phyloP scores from a whole-genome alignment of 2,329 filamentous ascomycete genomes.

The Malbranchea cinnamomea region DNA sequence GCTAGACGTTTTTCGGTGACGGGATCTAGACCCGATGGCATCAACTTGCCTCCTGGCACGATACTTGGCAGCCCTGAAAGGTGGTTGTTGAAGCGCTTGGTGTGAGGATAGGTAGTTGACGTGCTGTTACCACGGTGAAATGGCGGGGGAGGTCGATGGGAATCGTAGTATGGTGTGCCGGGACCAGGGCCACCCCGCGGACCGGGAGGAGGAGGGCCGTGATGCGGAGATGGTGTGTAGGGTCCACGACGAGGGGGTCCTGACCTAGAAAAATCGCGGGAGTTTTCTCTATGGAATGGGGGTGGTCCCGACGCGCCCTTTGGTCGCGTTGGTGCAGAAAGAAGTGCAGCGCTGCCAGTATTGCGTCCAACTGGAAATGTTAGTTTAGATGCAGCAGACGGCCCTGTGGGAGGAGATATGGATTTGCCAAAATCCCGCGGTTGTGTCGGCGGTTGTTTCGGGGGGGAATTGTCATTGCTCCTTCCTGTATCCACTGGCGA shows the following conservation, averaged over 20 bases:
- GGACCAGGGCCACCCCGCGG: slow-evolving; percentile 15
- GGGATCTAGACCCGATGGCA: slow-evolving; percentile 24
- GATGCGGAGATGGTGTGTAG: slow-evolving; percentile 13
- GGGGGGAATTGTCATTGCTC: slow-evolving; percentile 2
- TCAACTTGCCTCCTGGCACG: slow-evolving; percentile 27
- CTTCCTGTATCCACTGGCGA: too few relatives aligned
- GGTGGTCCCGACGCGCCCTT: slow-evolving; percentile 24
- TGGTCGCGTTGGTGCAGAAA: slow-evolving; percentile 33
- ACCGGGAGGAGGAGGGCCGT: slow-evolving; percentile 24
- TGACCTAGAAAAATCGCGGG: slow-evolving; percentile 19
- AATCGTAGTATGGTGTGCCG: slow-evolving; percentile 11
- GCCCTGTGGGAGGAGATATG: slow-evolving; percentile 22
- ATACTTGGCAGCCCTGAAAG: slow-evolving; percentile 25
- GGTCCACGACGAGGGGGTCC: slow-evolving; percentile 22
- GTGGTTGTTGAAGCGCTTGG: slow-evolving; percentile 25
- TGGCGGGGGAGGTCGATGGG: slow-evolving; percentile 20
- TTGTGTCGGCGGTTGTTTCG: slow-evolving; percentile 9
- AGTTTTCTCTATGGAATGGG: too few relatives aligned
- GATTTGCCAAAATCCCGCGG: slow-evolving; percentile 19
- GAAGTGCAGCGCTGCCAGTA: slow-evolving; percentile 23
- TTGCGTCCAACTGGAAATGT: slow-evolving; percentile 24
- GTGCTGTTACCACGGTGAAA: slow-evolving; percentile 23
- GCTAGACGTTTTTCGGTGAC: slow-evolving; percentile 29
- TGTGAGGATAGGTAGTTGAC: slow-evolving; percentile 23
- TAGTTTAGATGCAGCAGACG: slow-evolving; percentile 22